Percentiles rank a stretch among this genome's conserved stretches.
Evolutionary conservation across 1,284 basidiomycete genomes (phyloP).

Genomic region (Ganoderma lucidum): DNA sequence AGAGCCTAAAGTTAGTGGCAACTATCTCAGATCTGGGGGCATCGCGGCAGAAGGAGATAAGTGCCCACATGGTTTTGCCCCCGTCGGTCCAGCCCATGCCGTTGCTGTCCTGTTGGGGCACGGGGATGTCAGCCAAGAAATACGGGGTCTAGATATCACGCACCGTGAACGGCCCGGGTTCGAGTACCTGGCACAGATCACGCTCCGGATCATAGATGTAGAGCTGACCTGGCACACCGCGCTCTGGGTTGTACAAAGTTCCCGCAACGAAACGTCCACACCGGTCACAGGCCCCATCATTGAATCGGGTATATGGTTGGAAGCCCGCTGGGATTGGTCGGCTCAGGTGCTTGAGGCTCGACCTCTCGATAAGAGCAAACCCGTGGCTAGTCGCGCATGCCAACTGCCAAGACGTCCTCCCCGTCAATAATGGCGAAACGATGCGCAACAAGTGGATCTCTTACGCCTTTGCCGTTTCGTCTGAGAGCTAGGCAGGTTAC

Average conservation of each 20-base stretch:
- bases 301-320: constrained; percentile 61
- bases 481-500: constrained; percentile 64
- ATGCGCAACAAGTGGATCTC: constrained; percentile 26
- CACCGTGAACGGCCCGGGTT: constrained; percentile 73
- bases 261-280: constrained; percentile 72
- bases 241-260: constrained; percentile 59
- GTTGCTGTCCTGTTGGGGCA: constrained; percentile 60
- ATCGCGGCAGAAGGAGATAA: constrained; percentile 23
- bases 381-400: constrained; percentile 63
- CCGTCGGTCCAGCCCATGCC: constrained; percentile 71
- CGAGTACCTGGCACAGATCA: constrained; percentile 56
- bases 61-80: constrained; percentile 61
- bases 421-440: constrained; percentile 13
- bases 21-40: constrained; percentile 28
- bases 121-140: constrained; percentile 16
- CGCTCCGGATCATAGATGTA: constrained; percentile 65
- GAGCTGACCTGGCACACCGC: constrained; percentile 60
- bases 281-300: constrained; percentile 74
- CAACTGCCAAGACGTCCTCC: constrained; percentile 46
- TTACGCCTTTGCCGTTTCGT: constrained; percentile 53
- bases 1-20: constrained; percentile 55
- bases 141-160: constrained; percentile 27
- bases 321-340: constrained; percentile 56
- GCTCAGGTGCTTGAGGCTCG: constrained; percentile 54
- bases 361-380: constrained; percentile 57